Base-by-base conservation (phyloP, 345 rosid species). In the Boechera retrofracta region DNA sequence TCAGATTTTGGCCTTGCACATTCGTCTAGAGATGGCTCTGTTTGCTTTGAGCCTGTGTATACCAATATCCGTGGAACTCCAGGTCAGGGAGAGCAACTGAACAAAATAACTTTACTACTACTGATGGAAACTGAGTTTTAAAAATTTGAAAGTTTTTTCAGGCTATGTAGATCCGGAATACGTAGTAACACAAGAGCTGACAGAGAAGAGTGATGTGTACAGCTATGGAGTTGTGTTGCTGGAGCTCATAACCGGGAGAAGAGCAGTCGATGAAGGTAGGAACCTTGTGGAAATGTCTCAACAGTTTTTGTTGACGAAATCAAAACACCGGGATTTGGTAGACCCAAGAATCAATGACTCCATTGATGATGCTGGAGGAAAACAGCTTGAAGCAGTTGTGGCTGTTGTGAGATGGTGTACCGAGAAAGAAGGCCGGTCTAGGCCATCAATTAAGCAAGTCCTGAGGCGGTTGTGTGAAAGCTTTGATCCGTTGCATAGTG, bases 101-200 rank as follows among this genome's bases (percentile, higher is more conserved):
- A 47, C 31, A 48, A 36, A 48, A 58, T 35, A 58, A 49, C 41
- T 7, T 7, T 32, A 33, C 75, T 69, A 1, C 65, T 32, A 38
- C 56, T 41, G 64, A 62, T 52, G 39, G 48, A 41, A 42, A 24
- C 69, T 39, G 38, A 59, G n/a, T 13, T 21, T 18, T 21, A 5
- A n/a, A 9, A 11, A 15, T 11, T 12, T 47, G 26, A 1, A 16
- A 10, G 24, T 56, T 32, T 12, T 53, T 76, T 48, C 92, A 93
- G 98, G 98, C 74, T 92, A 92, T 70, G 86, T 92, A 88, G 98
- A 92, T 83, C 98, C 98, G 2, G 97, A 92, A 79, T 94, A 94
- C 36, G 85, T 86, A 61, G 77, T 89, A 67, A 90, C 93, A n/a
- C 90, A 88, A 76, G 89, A 94, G 80, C 92, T 92, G 70, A 94